Percentiles rank a stretch among this genome's conserved stretches.
Conservation (phyloP, 257 asterid species). For the Solanum stenotomum region DNA sequence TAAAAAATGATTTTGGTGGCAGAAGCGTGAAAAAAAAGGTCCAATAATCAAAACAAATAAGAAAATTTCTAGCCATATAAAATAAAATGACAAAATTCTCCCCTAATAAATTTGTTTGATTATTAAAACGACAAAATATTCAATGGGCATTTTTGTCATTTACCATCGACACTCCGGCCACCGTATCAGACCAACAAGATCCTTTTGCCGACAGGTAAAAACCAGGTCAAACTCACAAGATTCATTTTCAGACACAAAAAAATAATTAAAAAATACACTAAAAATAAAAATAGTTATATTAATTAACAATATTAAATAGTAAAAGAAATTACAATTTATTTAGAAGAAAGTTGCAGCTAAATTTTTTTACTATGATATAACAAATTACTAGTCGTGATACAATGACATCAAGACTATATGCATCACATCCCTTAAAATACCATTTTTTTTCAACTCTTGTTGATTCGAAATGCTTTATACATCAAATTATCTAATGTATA, state of each 20-base stretch:
- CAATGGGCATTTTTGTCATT: conserved; percentile 33
- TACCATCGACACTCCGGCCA: conserved; percentile 40
- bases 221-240: conserved; percentile 36
- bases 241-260: not conserved
- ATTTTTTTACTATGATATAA: not conserved
- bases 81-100: conserved; percentile 1
- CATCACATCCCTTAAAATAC: not conserved
- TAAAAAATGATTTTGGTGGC: conserved; percentile 34
- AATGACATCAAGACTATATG: not conserved
- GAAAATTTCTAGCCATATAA: not conserved
- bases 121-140: not conserved
- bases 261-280: not conserved
- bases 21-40: conserved; percentile 34
- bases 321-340: not conserved
- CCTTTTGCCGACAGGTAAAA: conserved; percentile 40
- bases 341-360: not conserved
- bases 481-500: not conserved
- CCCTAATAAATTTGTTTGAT: conserved; percentile 7
- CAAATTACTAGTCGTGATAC: not conserved
- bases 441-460: not conserved
- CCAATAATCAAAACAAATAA: conserved; percentile 12
- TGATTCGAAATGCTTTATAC: not conserved
- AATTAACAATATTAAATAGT: not conserved
- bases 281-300: not conserved
- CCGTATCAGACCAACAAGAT: conserved; percentile 37